Base-by-base conservation (phyloP, 2,329 filamentous ascomycete species). In the Ustilaginoidea virens region DNA sequence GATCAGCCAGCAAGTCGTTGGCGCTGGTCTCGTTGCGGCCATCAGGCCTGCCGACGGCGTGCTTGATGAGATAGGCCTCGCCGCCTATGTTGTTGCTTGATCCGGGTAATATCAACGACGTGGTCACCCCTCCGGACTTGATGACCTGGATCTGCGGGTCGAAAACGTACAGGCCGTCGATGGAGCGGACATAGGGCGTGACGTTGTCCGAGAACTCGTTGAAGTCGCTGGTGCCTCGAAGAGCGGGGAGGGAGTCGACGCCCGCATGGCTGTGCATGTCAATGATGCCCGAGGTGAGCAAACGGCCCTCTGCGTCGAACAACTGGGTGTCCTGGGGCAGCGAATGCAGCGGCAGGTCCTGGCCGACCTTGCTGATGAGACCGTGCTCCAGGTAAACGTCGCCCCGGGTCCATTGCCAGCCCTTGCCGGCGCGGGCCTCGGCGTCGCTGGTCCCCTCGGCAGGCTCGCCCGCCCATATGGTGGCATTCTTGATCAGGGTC, bases 71-170 rank as follows among this genome's bases (percentile, higher is more conserved):
- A 33, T 62, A 80, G 0, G 74, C 76, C 45, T 80, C 74, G 35
- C 76, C 76, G 15, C 72, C 76, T 23, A 81, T 79, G 44, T 79
- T 80, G 48, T 78, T 81, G n/a, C 65, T 72, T 1, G 69, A 75
- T 2, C 76, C 75, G 1, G 76, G 75, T 1, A 80, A 57, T 4
- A 80, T 55, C 2, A 80, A 56, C 15, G 67, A 74, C 0, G 74
- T 77, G 0, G 75, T 80, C 1, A 80, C 74, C n/a, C 75, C 75
- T 6, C 75, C 75, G 1, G 72, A 77, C 41, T 78, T 79, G 56
- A 80, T 80, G 37, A 74, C 67, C 37, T 74, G 62, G 8, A 79
- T 64, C 39, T 78, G 74, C 10, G 61, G 64, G 41, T 80, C 75
- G 9, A 69, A 54, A 0, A 73, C 68, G 39, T 75, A 63, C 20